Conservation (phyloP, 2,329 filamentous ascomycete genomes). For the Tolypocladium ovalisporum region DNA sequence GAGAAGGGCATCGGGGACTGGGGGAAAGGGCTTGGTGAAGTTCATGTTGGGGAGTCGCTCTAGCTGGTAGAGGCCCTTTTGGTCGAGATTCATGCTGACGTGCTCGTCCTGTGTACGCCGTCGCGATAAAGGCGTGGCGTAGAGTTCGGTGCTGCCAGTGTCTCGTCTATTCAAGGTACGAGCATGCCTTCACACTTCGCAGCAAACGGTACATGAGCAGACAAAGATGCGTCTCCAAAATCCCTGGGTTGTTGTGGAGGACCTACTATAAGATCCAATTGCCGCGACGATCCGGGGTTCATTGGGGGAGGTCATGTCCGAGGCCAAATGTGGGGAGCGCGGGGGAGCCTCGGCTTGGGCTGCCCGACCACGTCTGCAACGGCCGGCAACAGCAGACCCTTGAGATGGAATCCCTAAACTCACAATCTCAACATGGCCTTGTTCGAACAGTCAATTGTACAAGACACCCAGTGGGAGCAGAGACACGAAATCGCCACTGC, state of each 20-base stretch:
- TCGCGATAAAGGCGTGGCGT: neutral
- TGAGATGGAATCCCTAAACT: neutral
- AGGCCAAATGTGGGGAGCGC: neutral
- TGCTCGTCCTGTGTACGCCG: neutral
- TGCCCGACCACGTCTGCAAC: neutral
- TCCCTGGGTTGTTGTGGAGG: too few species aligned
- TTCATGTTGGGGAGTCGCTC: constrained; percentile 6
- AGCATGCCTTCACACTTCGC: neutral
- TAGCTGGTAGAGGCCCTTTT: neutral
- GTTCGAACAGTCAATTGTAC: too few species aligned
- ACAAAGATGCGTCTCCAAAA: neutral
- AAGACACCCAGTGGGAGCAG: neutral
- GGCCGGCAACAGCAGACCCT: too few species aligned
- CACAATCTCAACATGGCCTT: neutral
- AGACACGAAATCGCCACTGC: neutral
- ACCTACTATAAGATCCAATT: neutral
- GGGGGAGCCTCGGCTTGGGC: neutral
- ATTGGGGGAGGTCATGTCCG: neutral
- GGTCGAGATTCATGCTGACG: constrained; percentile 7
- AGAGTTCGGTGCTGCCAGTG: neutral
- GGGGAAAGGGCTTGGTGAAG: constrained; percentile 26
- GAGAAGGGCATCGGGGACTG: constrained; percentile 28
- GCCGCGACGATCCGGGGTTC: neutral
- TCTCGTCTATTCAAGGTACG: neutral
- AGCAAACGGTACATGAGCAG: neutral